Conservation (phyloP, 179 eudicot genomes). For the Amaranthus tricolor region DNA sequence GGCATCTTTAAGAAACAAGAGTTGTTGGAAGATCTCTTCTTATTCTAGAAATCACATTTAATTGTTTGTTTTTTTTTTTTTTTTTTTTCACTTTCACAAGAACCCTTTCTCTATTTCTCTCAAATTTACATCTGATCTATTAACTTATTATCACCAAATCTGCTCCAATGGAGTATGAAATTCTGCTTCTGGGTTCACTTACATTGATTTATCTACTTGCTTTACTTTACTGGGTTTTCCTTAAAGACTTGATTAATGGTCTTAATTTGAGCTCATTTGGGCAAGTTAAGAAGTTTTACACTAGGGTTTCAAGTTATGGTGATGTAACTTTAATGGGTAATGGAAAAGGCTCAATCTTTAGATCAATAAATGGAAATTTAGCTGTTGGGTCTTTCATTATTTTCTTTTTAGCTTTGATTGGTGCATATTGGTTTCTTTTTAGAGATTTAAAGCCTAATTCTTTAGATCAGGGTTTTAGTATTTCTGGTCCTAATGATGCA, state of each 20-base stretch:
- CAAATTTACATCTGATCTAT: conserved; percentile 6
- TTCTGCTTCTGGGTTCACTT: conserved; percentile 31
- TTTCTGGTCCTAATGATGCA: conserved; percentile 24
- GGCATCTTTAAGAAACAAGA: conserved; percentile 10
- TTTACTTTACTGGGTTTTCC: conserved; percentile 39
- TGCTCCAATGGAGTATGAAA: conserved; percentile 31
- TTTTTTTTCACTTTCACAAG: not conserved
- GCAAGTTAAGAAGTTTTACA: conserved; percentile 37
- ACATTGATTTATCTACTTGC: conserved; percentile 37
- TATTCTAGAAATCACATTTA: not conserved
- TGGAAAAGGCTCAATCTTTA: conserved; percentile 36
- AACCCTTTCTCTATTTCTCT: no score
- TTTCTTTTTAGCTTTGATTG: conserved; percentile 39
- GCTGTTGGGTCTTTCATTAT: conserved; percentile 38
- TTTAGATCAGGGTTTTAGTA: conserved; percentile 25
- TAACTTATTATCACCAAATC: not conserved
- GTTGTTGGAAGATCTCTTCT: conserved; percentile 18
- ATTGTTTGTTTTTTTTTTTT: conserved; percentile 3
- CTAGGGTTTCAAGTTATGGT: conserved; percentile 46
- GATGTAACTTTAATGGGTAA: conserved; percentile 29
- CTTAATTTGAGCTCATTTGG: conserved; percentile 37
- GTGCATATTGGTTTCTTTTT: conserved; percentile 41
- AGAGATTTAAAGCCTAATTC: conserved; percentile 28
- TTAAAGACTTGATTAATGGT: conserved; percentile 35
- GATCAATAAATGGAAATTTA: conserved; percentile 36